These are phyloP conservation scores for Haplographium delicatum DNA, from an alignment of 495 filamentous ascomycete genomes.

Conservation along the genomic window DNA sequence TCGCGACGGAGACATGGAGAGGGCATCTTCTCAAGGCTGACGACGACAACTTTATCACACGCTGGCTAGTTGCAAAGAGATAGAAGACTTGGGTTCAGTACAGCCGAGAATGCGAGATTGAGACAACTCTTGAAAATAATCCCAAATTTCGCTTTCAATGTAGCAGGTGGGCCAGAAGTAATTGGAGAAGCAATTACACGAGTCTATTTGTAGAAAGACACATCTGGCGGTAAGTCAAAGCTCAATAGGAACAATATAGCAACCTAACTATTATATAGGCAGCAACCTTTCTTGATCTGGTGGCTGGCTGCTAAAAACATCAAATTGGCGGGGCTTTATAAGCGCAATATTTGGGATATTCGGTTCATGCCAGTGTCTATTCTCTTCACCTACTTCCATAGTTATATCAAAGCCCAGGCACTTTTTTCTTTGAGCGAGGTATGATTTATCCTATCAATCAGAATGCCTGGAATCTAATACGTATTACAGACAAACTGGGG, in stretches of 20 bases:
- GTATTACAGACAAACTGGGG: conserved; percentile 6
- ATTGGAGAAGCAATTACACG: conserved; percentile 75
- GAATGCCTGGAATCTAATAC: conserved; percentile 5
- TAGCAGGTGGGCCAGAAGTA: conserved; percentile 72
- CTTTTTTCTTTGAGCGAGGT: conserved; percentile 41
- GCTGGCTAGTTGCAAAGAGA: conserved; percentile 68
- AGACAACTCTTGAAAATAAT: conserved; percentile 71
- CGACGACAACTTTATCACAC: conserved; percentile 79
- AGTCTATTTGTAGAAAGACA: conserved; percentile 65
- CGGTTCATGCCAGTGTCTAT: conserved; percentile 49
- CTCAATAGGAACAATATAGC: neutral
- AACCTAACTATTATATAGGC: neutral
- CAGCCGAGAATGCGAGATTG: conserved; percentile 63
- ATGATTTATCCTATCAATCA: conserved; percentile 7
- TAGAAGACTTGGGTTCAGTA: conserved; percentile 78
- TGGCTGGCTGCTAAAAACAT: conserved; percentile 43
- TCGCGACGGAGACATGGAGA: conserved; percentile 66
- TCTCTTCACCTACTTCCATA: conserved; percentile 41
- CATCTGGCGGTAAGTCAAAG: conserved; percentile 57
- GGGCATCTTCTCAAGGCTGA: conserved; percentile 71
- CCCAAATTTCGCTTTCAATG: conserved; percentile 69
- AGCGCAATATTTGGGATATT: conserved; percentile 51
- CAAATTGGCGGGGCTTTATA: conserved; percentile 55
- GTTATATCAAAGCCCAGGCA: conserved; percentile 55
- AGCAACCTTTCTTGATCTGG: conserved; percentile 2